Evolutionary conservation across 768 basidiomycete genomes (phyloP).

Genomic region (Xanthoconium purpureum): DNA sequence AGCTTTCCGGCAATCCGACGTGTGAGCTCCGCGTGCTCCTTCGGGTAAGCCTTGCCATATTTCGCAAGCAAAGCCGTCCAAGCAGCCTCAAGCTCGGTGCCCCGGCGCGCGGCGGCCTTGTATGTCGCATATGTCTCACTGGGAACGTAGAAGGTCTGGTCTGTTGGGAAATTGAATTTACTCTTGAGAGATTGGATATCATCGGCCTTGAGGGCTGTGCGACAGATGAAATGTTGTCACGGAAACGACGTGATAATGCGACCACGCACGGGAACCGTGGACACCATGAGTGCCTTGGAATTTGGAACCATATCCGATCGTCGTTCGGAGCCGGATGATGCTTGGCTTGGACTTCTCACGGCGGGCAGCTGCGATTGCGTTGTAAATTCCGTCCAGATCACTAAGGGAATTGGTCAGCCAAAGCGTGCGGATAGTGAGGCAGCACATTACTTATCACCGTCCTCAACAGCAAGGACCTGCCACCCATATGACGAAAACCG

Average conservation of each 20-base stretch:
- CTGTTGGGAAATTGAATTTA: slow-evolving; percentile 79
- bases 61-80: slow-evolving; percentile 69
- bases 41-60: slow-evolving; percentile 78
- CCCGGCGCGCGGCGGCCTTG: slow-evolving; percentile 61
- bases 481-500: slow-evolving; percentile 91
- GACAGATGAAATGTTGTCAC: slow-evolving; percentile 4
- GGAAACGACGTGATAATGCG: background rate
- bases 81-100: slow-evolving; percentile 66
- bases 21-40: slow-evolving; percentile 80
- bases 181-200: slow-evolving; percentile 81
- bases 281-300: slow-evolving; percentile 92
- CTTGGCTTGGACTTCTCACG: slow-evolving; percentile 80
- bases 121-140: slow-evolving; percentile 69
- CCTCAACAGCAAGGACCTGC: slow-evolving; percentile 83
- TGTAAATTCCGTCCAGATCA: slow-evolving; percentile 73
- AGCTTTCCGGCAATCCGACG: slow-evolving; percentile 83
- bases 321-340: slow-evolving; percentile 81
- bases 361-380: slow-evolving; percentile 76
- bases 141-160: slow-evolving; percentile 77
- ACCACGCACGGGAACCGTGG: slow-evolving; percentile 81
- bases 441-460: slow-evolving; percentile 66
- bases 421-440: background rate
- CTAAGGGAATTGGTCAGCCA: slow-evolving; percentile 36
- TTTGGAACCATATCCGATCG: slow-evolving; percentile 92
- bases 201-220: slow-evolving; percentile 83